Percentiles rank a stretch among this genome's conserved stretches.
phyloP scores from a whole-genome alignment of 2,329 filamentous ascomycete species.

The Colletotrichum magnum region DNA sequence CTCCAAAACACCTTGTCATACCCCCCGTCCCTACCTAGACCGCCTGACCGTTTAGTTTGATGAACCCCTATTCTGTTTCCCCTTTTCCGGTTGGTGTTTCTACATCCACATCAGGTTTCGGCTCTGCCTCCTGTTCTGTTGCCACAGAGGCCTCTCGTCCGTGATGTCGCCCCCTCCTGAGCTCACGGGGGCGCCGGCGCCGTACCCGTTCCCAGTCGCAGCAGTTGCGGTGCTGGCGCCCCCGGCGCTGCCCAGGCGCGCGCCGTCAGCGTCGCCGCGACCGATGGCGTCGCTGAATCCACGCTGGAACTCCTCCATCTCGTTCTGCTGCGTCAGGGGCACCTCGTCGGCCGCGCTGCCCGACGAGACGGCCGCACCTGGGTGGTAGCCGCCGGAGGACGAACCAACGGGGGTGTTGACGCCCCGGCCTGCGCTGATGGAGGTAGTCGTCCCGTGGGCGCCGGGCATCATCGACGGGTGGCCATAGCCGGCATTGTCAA shows the following conservation, averaged over 20 bases:
- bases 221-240: slow-evolving; percentile 39
- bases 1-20: slow-evolving; percentile 11
- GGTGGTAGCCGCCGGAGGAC: slow-evolving; percentile 23
- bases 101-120: slow-evolving; percentile 65
- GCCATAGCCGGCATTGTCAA: slow-evolving; percentile 38
- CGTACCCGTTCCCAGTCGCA: slow-evolving; percentile 35
- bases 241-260: slow-evolving; percentile 50
- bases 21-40: neutral
- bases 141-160: slow-evolving; percentile 63
- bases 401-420: slow-evolving; percentile 7
- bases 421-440: slow-evolving; percentile 35
- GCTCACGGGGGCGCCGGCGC: slow-evolving; percentile 15
- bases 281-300: slow-evolving; percentile 58
- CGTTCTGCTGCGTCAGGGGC: slow-evolving; percentile 54
- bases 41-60: neutral
- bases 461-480: slow-evolving; percentile 40
- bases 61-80: neutral
- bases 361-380: slow-evolving; percentile 41
- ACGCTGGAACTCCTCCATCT: slow-evolving; percentile 62
- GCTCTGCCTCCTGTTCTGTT: slow-evolving; percentile 65
- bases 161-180: slow-evolving; percentile 27
- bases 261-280: slow-evolving; percentile 55
- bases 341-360: slow-evolving; percentile 50
- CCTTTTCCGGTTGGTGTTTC: neutral
- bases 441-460: slow-evolving; percentile 38